phyloP scores from a whole-genome alignment of 768 basidiomycete species.

The Gloeostereum incarnatum region DNA sequence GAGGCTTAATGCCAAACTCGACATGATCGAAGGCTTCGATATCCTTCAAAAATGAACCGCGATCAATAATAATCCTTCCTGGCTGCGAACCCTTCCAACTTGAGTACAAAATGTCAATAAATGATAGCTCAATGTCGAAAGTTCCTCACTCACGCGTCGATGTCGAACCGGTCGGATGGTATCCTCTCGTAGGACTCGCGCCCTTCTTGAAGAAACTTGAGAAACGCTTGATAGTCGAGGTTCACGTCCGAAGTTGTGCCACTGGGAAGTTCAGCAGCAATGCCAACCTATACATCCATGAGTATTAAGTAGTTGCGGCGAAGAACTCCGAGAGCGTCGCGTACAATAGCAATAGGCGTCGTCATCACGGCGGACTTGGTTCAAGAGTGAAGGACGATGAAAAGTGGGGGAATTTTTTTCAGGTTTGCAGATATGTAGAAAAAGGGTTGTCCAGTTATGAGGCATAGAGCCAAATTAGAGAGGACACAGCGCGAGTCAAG shows the following conservation, averaged over 20 bases:
- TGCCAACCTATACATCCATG: slow-evolving; percentile 22
- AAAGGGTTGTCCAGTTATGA: too few relatives aligned
- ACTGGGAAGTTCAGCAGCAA: slow-evolving; percentile 28
- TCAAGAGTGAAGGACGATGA: too few relatives aligned
- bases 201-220: slow-evolving; percentile 18
- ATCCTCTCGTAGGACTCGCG: not conserved
- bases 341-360: slow-evolving; percentile 3
- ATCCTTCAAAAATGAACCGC: not conserved
- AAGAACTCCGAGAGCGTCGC: not conserved
- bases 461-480: too few relatives aligned
- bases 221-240: slow-evolving; percentile 23
- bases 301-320: not conserved
- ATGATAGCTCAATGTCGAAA: not conserved
- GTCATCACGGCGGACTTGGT: too few relatives aligned
- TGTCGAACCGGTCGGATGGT: not conserved
- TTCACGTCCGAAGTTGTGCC: slow-evolving; percentile 18
- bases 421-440: too few relatives aligned
- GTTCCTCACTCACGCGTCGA: not conserved
- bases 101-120: too few relatives aligned
- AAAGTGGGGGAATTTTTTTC: too few relatives aligned
- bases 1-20: not conserved
- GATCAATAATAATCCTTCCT: not conserved
- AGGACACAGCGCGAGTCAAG: too few relatives aligned
- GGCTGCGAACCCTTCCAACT: not conserved
- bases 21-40: not conserved